phyloP scores from a whole-genome alignment of 441 rosid species.

The Pelargonium fulgidum region DNA sequence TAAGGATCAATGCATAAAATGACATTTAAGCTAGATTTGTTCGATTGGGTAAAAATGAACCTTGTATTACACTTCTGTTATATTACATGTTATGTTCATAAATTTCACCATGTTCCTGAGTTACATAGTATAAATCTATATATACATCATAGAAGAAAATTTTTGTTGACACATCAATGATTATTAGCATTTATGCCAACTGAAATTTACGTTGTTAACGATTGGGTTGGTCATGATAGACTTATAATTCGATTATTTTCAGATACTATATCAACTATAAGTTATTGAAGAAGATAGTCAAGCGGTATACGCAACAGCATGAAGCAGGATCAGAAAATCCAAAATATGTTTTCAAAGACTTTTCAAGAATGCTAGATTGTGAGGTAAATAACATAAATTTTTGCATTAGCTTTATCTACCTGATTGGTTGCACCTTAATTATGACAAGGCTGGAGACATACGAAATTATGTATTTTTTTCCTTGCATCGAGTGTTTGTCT shows the following conservation, averaged over 20 bases:
- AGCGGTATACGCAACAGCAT: slow-evolving; percentile 33
- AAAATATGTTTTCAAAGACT: slow-evolving; percentile 32
- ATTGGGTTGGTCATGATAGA: not conserved
- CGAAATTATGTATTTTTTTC: no score
- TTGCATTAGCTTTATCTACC: not conserved
- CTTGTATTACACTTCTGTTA: no score
- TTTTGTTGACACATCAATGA: not conserved
- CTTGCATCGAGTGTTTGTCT: not conserved
- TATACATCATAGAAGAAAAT: not conserved
- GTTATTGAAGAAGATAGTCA: slow-evolving; percentile 42
- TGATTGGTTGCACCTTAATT: not conserved
- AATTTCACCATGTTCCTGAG: not conserved
- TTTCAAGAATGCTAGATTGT: slow-evolving; percentile 40
- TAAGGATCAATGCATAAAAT: no score
- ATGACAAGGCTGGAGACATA: not conserved
- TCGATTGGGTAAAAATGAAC: no score
- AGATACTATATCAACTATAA: slow-evolving; percentile 47
- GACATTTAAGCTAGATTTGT: no score
- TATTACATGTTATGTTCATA: no score
- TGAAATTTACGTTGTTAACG: not conserved
- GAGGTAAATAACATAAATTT: slow-evolving; percentile 33
- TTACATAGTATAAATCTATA: not conserved
- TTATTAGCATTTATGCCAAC: not conserved
- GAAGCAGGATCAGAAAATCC: slow-evolving; percentile 30
- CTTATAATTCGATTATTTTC: slow-evolving; percentile 14